A percentile compares a stretch with the other conserved stretches of the same genome.
These are phyloP conservation scores for Xylariaceae sp. DNA, from an alignment of 2,329 filamentous ascomycete genomes.

Conservation along the genomic window DNA sequence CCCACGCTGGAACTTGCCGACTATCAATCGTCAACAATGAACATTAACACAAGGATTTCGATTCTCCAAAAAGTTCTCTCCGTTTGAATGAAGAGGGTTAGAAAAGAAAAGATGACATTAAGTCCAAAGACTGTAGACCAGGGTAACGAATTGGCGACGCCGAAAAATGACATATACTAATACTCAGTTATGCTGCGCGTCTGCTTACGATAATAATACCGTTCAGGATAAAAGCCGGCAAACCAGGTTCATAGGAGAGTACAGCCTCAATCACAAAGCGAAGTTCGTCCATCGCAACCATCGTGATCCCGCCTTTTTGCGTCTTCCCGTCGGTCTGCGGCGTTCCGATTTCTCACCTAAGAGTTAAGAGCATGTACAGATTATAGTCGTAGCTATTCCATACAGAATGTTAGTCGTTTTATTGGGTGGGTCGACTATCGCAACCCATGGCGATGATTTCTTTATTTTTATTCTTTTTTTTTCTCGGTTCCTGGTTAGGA, in stretches of 20 bases:
- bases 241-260: not conserved
- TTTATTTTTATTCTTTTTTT: no score
- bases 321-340: constrained; percentile 4
- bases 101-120: not conserved
- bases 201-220: constrained; percentile 11
- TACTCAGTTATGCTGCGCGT: not conserved
- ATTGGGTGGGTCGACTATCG: no score
- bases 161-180: constrained; percentile 17
- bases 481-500: no score
- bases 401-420: no score
- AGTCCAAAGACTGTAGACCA: not conserved
- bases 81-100: not conserved
- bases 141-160: constrained; percentile 20
- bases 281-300: not conserved
- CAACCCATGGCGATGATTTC: no score
- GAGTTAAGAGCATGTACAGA: constrained; percentile 8
- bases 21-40: no score
- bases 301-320: constrained; percentile 9
- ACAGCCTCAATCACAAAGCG: constrained; percentile 4
- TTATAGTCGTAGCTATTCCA: not conserved
- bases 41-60: no score
- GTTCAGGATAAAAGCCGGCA: no score
- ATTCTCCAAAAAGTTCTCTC: no score
- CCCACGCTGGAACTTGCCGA: no score
- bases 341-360: constrained; percentile 16